Base-by-base conservation (phyloP, 768 basidiomycete genomes). In the Termitomyces sp. region DNA sequence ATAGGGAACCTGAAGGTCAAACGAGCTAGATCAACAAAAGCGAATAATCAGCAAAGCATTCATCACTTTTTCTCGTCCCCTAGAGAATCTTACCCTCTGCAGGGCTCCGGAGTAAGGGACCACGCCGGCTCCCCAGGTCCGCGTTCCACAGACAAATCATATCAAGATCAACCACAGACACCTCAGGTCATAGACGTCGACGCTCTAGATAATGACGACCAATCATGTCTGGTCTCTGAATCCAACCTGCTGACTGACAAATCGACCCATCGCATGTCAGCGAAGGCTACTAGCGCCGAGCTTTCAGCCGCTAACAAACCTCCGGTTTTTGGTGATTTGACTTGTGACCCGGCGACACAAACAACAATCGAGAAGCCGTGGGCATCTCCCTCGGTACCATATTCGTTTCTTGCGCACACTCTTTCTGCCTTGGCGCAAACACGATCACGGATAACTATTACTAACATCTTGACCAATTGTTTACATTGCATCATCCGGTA, bases 401-500 rank as follows among this genome's bases (percentile, higher is more conserved):
- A 89, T 70, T 79, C 87, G 2, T 89, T 91, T 68, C 79, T 93
- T 28, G 81, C 82, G 1, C 82, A 85, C 66, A 77, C 87, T 1
- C 78, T 93, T 7, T 76, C 79, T 10, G 74, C 80, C 10, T 68
- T 93, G 26, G 82, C 83, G 3, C 71, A 78, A 50, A 93, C 91
- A 0, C 83, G 85, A 35, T 93, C 91, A 23, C 83, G 91, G 30
- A 88, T 85, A 53, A 68, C 76, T 36, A 92, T 93, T 56, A 69
- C 85, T 60, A 84, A 88, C 66, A 80, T 79, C 18, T 72, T 92
- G 57, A 87, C 87, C 40, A 96, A 95, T 65, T 79, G 88, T 32
- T 71, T 96, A 9, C 86, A 89, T 32, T 79, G 83, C 23, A 79
- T 96, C 55, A 78, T 86, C 61, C 69, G 74, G 41, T 81, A 85